Evolutionary conservation across 306 rosid species (phyloP), one percentile per base, ranked within the genome.

Genomic region (Mimosa pudica): DNA sequence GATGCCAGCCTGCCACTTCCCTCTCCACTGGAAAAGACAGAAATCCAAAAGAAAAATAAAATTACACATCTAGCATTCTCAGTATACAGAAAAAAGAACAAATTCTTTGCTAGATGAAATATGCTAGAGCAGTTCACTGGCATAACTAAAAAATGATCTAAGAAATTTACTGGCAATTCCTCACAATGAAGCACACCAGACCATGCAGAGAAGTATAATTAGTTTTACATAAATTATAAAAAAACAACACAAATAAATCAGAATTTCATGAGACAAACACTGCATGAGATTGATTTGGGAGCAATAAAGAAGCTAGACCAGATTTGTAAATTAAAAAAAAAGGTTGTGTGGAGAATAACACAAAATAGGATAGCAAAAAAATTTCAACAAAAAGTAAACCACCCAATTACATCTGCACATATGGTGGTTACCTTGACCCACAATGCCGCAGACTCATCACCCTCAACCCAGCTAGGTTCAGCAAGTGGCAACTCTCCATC

Each of bases 1-100:
- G 80, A 96, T 91, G 79, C 99, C 98, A 65, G 97, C 94, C 87
- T 91, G 93, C 99, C 99, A 93, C 87, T 90, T 96, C 77, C 99
- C 99, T 82, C 99, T 90, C 97, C 99, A 90, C 99, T 96, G 84
- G 85, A 85, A 69, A 55, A 75, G 84, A 84, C 46, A 79, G 51
- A 71, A 82, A 41, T 45, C 52, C 60, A 58, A 83, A 69, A 68
- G 45, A 66, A 80, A 78, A 79, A n/a, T 55, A 81, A 61, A 73
- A 73, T 85, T 65, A 87, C 82, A 75, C 49, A 51, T 75, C 78
- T 71, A 32, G 62, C 77, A 80, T 30, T 63, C 71, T 60, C 55
- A 36, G 54, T 67, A 71, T 57, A 35, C 71, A 51, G 41, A 41
- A 18, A 52, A 76, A 66, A 82, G 74, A 73, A 36, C 42, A 17